Base-by-base conservation (phyloP, 768 basidiomycete species). In the Neoboletus brunneissimus region DNA sequence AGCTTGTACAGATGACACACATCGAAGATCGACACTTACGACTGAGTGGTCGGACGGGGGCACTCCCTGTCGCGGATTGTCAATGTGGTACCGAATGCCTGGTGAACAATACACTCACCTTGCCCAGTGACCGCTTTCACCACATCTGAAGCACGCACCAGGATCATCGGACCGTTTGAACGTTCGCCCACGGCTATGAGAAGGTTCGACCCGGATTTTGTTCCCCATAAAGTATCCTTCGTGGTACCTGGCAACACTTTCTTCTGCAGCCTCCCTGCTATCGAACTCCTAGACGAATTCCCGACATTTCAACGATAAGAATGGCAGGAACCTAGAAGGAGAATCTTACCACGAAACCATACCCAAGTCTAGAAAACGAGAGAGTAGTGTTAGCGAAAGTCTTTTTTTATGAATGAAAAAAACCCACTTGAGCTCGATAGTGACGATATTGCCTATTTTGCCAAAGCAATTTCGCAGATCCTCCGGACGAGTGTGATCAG, bases 171-270 rank as follows among this genome's bases (percentile, higher is more conserved):
- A 73, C 57, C 86, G 89, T 67, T 90, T 92, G 10, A 88, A 86
- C 15, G 87, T 85, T 54, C 89, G 79, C 16, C 90, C 88, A 50
- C 91, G 90, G 31, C 90, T 89, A 69, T 87, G 90, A 32, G 92
- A 93, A 15, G 87, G 75, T 67, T 94, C 92, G 11, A 94, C 92
- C 12, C 89, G 85, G 54, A 94, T 92, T 76, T 90, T 92, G 71
- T 91, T 92, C 42, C 92, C 91, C 90, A 94, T 91, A 70, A 94
- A 94, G 59, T 79, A 87, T 2, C 91, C 91, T 76, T 93, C 91
- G 59, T 94, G 82, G 64, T 94, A 94, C 68, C 92, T 92, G 5
- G 85, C 82, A 6, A 94, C 89, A 56, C 90, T 91, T 70, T 90
- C 87, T 68, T 93, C 90, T 2, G 91, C 91, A 40, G 91, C 88